Percentiles rank a stretch among this genome's conserved stretches.
phyloP scores from a whole-genome alignment of 371 early-diverging fungal species.

The Fennellomyces sp. region DNA sequence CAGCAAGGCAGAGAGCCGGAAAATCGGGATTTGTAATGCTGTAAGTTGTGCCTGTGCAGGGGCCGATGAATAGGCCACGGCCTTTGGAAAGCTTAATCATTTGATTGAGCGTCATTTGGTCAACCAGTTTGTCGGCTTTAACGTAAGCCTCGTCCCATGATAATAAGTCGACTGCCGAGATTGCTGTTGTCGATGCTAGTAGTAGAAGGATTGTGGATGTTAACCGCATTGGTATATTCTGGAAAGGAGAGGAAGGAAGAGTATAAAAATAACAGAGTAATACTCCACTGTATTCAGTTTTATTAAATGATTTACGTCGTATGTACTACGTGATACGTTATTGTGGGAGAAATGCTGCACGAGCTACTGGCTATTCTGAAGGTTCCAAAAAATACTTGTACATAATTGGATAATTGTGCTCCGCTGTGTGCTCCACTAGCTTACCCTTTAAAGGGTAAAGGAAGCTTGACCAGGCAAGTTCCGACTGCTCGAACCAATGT shows the following conservation, averaged over 20 bases:
- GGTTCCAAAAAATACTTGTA: too few relatives aligned
- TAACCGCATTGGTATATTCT: too few relatives aligned
- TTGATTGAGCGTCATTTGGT: constrained; percentile 34
- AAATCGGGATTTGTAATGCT: constrained; percentile 44
- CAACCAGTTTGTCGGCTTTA: constrained; percentile 28
- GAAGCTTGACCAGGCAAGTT: neutral
- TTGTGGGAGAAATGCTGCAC: too few relatives aligned
- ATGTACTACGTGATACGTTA: too few relatives aligned
- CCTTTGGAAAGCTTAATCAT: constrained; percentile 34
- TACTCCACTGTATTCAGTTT: too few relatives aligned
- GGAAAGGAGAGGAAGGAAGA: too few relatives aligned
- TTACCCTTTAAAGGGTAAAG: neutral
- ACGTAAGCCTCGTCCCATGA: constrained; percentile 41
- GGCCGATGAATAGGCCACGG: constrained; percentile 37
- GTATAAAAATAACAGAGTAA: too few relatives aligned
- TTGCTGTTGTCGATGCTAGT: neutral
- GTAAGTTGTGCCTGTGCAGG: constrained; percentile 54
- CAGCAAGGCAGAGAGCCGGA: constrained; percentile 56
- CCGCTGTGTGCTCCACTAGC: too few relatives aligned
- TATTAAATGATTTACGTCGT: too few relatives aligned
- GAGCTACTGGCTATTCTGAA: too few relatives aligned
- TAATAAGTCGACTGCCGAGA: neutral
- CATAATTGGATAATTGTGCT: too few relatives aligned
- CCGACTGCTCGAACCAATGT: constrained; percentile 45
- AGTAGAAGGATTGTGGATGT: neutral